Base-by-base conservation (phyloP, 306 rosid genomes). In the Cucurbita argyrosperma region DNA sequence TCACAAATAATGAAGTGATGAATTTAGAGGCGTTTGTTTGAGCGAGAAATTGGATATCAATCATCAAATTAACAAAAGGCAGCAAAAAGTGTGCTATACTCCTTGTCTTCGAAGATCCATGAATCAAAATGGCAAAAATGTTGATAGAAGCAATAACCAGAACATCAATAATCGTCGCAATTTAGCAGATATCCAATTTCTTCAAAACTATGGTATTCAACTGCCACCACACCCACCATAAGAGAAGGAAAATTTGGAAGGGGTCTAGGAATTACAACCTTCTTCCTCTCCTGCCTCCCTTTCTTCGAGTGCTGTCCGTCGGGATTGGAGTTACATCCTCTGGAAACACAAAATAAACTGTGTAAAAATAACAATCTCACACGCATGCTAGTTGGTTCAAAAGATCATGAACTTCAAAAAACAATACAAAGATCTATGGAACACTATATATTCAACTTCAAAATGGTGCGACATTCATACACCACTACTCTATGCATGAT, bases 251-350 rank as follows among this genome's bases (percentile, higher is more conserved):
- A 0, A 69, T 68, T 47, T 26, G 62, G n/a, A 16, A 8, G 15
- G 40, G 46, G 40, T 11, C 38, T 45, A 0, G 74, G 60, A 81
- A 49, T 79, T 42, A 81, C 80, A 82, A 21, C 82, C 85, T 79
- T 78, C 88, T 82, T 38, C 86, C 88, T 71, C 88, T 85, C 38
- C 86, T 75, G 7, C 88, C 88, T 43, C 88, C 86, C 84, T 85
- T 80, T 80, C 88, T 76, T 5, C 88, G 79, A 21, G 88, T 85
- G 38, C 88, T 80, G 72, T 85, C 88, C 0, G 83, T 85, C 7
- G 88, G 88, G 72, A 85, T 85, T 12, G 88, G 88, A 73, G 86
- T 85, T 39, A 69, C 88, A 74, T 85, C 86, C 86, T 85, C 88
- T 80, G 83, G 3, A 37, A 79, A 50, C 39, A 42, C 15, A 12